Conservation (phyloP, 2,329 filamentous ascomycete genomes). For the Phyllosticta capitalensis region DNA sequence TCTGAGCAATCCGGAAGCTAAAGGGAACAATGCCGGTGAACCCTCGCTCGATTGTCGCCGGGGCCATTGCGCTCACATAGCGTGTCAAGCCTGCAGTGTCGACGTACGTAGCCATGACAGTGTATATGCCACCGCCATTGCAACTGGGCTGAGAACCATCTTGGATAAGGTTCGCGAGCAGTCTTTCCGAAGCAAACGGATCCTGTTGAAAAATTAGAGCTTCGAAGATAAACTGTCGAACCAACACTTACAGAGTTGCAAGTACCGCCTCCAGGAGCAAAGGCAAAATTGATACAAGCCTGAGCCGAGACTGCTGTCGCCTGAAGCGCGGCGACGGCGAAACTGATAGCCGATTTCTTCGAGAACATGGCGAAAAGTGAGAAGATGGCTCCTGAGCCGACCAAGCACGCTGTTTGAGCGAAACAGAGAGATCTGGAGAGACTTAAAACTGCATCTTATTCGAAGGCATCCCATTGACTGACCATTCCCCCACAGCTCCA, state of each 20-base stretch:
- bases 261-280: slow-evolving; percentile 3
- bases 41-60: slow-evolving; percentile 2
- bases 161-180: not conserved
- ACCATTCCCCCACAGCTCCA: not conserved
- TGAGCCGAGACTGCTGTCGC: not conserved
- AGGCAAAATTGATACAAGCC: slow-evolving; percentile 8
- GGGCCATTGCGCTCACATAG: slow-evolving; percentile 4
- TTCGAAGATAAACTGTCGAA: not conserved
- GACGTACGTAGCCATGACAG: slow-evolving; percentile 1
- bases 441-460: not conserved
- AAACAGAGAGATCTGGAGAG: not conserved
- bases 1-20: slow-evolving; percentile 8
- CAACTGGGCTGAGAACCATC: not conserved
- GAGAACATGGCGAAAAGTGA: not conserved
- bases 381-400: not conserved
- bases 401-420: not conserved
- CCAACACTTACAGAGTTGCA: slow-evolving; percentile 2
- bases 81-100: not conserved
- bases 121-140: not conserved
- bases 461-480: not conserved
- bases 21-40: slow-evolving; percentile 7
- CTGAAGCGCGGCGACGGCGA: not conserved
- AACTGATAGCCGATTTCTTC: not conserved
- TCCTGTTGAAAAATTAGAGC: not conserved
- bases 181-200: not conserved